A percentile compares a stretch with the other conserved stretches of the same genome.
Evolutionary conservation across 1,284 basidiomycete genomes (phyloP).

Genomic region (Cryptococcus neoformans): DNA sequence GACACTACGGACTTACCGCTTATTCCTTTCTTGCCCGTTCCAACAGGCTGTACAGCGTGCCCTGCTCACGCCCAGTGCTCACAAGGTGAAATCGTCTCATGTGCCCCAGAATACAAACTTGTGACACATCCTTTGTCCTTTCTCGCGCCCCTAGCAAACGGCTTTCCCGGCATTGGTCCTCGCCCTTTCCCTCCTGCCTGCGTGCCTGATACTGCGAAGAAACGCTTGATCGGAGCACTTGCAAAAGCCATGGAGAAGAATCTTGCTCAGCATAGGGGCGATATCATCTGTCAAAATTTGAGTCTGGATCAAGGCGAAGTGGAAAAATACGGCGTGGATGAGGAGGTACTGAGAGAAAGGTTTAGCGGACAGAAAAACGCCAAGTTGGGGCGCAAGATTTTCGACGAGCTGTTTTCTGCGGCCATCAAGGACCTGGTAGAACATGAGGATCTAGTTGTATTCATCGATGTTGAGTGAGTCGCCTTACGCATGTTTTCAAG

Average conservation of each 20-base stretch:
- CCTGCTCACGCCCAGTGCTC: slow-evolving; percentile 76
- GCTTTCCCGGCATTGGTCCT: slow-evolving; percentile 72
- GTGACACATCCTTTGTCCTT: slow-evolving; percentile 28
- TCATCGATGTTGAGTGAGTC: slow-evolving; percentile 67
- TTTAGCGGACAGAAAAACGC: slow-evolving; percentile 37
- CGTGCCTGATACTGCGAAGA: slow-evolving; percentile 71
- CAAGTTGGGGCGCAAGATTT: slow-evolving; percentile 24
- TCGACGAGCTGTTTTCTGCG: slow-evolving; percentile 52
- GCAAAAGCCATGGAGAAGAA: slow-evolving; percentile 69
- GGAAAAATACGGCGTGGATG: slow-evolving; percentile 67
- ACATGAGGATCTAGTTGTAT: slow-evolving; percentile 75
- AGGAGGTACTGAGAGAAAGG: slow-evolving; percentile 51
- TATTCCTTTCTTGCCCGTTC: slow-evolving; percentile 56
- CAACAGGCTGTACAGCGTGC: slow-evolving; percentile 66
- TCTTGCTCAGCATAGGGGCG: slow-evolving; percentile 67
- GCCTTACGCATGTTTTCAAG: background rate
- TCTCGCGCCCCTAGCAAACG: slow-evolving; percentile 55
- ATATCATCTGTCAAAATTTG: slow-evolving; percentile 62
- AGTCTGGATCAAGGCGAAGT: slow-evolving; percentile 64
- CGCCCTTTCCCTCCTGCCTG: slow-evolving; percentile 77
- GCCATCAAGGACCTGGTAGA: slow-evolving; percentile 76
- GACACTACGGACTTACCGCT: slow-evolving; percentile 53
- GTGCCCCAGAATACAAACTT: slow-evolving; percentile 71
- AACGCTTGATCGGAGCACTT: slow-evolving; percentile 69
- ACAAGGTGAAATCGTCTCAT: slow-evolving; percentile 59